These are phyloP conservation scores for Aspergillus luchuensis DNA, from an alignment of 2,329 filamentous ascomycete species.

Conservation along the genomic window DNA sequence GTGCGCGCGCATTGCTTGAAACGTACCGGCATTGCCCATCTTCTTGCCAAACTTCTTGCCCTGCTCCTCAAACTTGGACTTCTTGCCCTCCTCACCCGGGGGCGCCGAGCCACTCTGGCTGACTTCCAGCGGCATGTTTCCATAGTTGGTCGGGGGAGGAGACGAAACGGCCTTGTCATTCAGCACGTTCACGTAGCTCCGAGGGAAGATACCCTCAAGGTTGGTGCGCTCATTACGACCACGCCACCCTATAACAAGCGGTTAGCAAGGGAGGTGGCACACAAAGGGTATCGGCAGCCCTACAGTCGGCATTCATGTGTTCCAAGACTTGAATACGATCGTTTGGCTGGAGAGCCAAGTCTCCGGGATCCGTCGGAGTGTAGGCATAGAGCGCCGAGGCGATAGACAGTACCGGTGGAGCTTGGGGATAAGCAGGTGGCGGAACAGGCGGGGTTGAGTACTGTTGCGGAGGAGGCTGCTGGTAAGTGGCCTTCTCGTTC, in stretches of 20 bases:
- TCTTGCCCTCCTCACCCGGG: conserved; percentile 43
- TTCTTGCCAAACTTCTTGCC: conserved; percentile 98
- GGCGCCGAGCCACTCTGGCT: conserved; percentile 56
- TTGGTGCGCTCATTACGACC: conserved; percentile 82
- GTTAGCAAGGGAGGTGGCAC: conserved; percentile 14
- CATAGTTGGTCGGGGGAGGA: conserved; percentile 47
- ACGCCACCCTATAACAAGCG: conserved; percentile 63
- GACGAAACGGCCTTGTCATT: conserved; percentile 60
- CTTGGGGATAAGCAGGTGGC: conserved; percentile 56
- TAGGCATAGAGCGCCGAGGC: conserved; percentile 85
- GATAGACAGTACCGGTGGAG: conserved; percentile 63
- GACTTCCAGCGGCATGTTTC: conserved; percentile 74
- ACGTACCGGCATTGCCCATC: conserved; percentile 67
- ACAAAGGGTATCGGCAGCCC: conserved; percentile 18
- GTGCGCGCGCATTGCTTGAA: not conserved
- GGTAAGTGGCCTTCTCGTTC: conserved; percentile 45
- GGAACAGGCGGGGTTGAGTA: conserved; percentile 47
- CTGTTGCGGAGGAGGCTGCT: conserved; percentile 32
- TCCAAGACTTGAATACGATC: conserved; percentile 80
- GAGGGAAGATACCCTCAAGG: conserved; percentile 91
- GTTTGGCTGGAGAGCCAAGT: conserved; percentile 77
- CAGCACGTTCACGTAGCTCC: conserved; percentile 75
- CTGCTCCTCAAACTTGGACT: conserved; percentile 68
- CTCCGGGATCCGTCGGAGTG: conserved; percentile 74
- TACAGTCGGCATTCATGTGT: conserved; percentile 93